phyloP scores from a whole-genome alignment of 257 asterid species.

The Marsdenia floribunda region DNA sequence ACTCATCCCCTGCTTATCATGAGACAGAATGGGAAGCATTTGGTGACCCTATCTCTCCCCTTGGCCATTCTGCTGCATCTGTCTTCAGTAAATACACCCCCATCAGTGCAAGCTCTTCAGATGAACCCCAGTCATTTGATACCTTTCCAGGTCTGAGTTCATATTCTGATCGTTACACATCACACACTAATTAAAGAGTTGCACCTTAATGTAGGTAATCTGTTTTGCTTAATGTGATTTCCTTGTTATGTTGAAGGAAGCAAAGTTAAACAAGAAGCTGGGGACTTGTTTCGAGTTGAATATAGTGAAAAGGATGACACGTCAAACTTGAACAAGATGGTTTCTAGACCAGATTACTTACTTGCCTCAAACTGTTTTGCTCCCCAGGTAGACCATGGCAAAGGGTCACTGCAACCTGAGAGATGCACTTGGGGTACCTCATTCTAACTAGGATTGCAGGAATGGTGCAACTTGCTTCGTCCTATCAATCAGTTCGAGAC shows the following conservation, averaged over 20 bases:
- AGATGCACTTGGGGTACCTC: constrained; percentile 35
- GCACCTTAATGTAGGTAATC: not conserved
- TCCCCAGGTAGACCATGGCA: constrained; percentile 26
- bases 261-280: constrained; percentile 33
- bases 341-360: constrained; percentile 49
- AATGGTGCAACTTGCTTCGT: not conserved
- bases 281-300: constrained; percentile 25
- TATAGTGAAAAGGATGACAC: constrained; percentile 23
- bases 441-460: constrained; percentile 28
- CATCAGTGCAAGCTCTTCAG: constrained; percentile 39
- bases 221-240: constrained; percentile 11
- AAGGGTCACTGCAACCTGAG: constrained; percentile 24
- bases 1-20: constrained; percentile 33
- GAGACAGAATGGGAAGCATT: constrained; percentile 44
- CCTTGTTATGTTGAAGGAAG: constrained; percentile 37
- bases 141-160: constrained; percentile 36
- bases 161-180: not conserved
- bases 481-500: constrained; percentile 22
- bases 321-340: constrained; percentile 25
- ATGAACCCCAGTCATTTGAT: constrained; percentile 39
- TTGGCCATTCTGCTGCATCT: constrained; percentile 46
- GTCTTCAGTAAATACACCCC: constrained; percentile 51
- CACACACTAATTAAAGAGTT: not conserved
- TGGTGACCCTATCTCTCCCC: constrained; percentile 42
- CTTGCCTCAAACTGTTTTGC: constrained; percentile 45